phyloP scores from a whole-genome alignment of 352 stramenopile species.

The Peronosclerospora sorghi region DNA sequence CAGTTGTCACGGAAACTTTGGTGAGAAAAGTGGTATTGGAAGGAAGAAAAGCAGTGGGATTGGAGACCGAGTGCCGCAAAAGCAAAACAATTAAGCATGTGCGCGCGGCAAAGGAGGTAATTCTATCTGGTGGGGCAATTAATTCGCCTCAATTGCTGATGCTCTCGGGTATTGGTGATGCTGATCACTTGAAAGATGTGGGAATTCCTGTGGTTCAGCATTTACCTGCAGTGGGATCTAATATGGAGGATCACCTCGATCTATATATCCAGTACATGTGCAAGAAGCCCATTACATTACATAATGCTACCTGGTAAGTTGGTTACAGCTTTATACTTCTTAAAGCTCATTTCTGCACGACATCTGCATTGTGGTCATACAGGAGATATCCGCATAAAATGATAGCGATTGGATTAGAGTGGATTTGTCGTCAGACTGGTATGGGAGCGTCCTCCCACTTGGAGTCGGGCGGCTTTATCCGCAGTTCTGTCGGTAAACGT shows the following conservation, averaged over 20 bases:
- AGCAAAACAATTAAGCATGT: slow-evolving; percentile 37
- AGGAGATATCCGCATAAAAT: slow-evolving; percentile 84
- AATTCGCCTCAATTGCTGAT: slow-evolving; percentile 85
- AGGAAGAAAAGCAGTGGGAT: slow-evolving; percentile 59
- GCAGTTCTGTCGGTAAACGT: slow-evolving; percentile 52
- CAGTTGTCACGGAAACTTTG: slow-evolving; percentile 69
- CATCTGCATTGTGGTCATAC: background rate
- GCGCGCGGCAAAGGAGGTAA: slow-evolving; percentile 75
- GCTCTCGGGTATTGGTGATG: slow-evolving; percentile 78
- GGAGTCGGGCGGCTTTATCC: slow-evolving; percentile 71
- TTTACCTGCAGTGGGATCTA: slow-evolving; percentile 68
- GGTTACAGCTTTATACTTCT: background rate
- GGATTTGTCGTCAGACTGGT: slow-evolving; percentile 58
- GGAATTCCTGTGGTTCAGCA: slow-evolving; percentile 68
- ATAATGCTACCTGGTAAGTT: slow-evolving; percentile 71
- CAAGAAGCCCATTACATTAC: slow-evolving; percentile 83
- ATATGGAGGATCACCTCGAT: slow-evolving; percentile 86
- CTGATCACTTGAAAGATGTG: slow-evolving; percentile 59
- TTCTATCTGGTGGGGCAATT: slow-evolving; percentile 79
- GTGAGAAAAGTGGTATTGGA: slow-evolving; percentile 81
- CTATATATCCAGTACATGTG: slow-evolving; percentile 85
- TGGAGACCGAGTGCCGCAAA: slow-evolving; percentile 62
- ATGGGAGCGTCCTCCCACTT: slow-evolving; percentile 72
- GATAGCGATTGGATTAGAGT: slow-evolving; percentile 75
- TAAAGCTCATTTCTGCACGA: slow-evolving; percentile 1